Evolutionary conservation across 805 yeast genomes (phyloP).

Genomic region (Metschnikowia picachoensis): DNA sequence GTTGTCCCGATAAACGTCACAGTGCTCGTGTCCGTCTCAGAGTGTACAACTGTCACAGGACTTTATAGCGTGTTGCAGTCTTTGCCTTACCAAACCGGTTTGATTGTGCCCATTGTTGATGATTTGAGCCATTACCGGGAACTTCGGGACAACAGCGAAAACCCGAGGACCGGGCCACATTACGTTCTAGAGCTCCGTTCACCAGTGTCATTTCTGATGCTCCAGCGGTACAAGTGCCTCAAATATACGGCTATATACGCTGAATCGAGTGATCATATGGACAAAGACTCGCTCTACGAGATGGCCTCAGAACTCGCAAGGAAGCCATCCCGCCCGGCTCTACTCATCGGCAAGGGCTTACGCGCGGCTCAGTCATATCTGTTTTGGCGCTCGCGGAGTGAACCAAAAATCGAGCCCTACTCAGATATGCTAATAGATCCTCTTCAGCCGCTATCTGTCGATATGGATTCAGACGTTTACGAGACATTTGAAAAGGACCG

Average conservation of each 20-base stretch:
- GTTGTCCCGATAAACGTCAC: background rate
- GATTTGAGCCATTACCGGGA: background rate
- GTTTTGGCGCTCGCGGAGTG: conserved; percentile 3
- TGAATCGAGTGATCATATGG: background rate
- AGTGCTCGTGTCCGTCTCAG: background rate
- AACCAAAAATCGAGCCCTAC: background rate
- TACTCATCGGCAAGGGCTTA: background rate
- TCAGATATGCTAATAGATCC: conserved; percentile 43
- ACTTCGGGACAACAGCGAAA: background rate
- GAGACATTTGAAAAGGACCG: conserved; percentile 67
- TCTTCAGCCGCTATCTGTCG: conserved; percentile 62
- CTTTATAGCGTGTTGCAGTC: background rate
- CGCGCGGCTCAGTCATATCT: background rate
- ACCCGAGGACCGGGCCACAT: background rate
- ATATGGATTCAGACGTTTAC: conserved; percentile 59
- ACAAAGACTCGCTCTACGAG: background rate
- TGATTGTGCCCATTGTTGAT: conserved; percentile 5
- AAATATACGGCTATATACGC: conserved; percentile 8
- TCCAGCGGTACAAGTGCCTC: conserved; percentile 12
- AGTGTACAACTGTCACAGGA: background rate
- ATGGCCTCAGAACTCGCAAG: background rate
- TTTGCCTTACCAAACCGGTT: background rate
- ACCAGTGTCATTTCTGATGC: background rate
- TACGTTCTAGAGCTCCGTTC: conserved; percentile 2
- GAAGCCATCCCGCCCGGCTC: conserved; percentile 1